Conservation (phyloP, 2,329 filamentous ascomycete species). For the Ascochyta pisi region DNA sequence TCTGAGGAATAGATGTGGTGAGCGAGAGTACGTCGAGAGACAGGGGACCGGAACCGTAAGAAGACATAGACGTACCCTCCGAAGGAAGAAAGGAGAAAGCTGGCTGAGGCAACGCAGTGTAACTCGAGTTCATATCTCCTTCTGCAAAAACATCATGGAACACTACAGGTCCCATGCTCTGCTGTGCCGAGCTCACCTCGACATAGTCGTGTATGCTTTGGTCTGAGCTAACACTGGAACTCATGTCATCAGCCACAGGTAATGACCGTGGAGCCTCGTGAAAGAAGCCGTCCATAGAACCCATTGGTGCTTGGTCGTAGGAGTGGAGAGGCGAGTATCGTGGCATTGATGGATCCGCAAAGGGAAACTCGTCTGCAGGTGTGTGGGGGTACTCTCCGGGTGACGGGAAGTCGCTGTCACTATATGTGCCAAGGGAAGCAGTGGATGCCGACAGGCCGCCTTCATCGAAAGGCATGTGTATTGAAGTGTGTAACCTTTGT, state of each 20-base stretch:
- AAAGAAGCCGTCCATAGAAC: slow-evolving; percentile 48
- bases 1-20: slow-evolving; percentile 52
- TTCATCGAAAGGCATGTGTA: slow-evolving; percentile 51
- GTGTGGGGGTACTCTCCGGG: slow-evolving; percentile 57
- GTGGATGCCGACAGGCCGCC: slow-evolving; percentile 53
- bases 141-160: slow-evolving; percentile 50
- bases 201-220: slow-evolving; percentile 54
- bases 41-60: slow-evolving; percentile 48
- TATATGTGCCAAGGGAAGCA: slow-evolving; percentile 55
- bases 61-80: slow-evolving; percentile 52
- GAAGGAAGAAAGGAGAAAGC: slow-evolving; percentile 50
- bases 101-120: slow-evolving; percentile 46
- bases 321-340: slow-evolving; percentile 43
- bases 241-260: slow-evolving; percentile 50
- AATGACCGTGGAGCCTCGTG: slow-evolving; percentile 46
- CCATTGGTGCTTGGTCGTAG: slow-evolving; percentile 45
- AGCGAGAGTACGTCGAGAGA: slow-evolving; percentile 48
- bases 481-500: slow-evolving; percentile 53
- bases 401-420: slow-evolving; percentile 57
- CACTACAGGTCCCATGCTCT: slow-evolving; percentile 44
- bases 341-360: slow-evolving; percentile 50
- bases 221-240: slow-evolving; percentile 56
- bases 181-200: slow-evolving; percentile 46
- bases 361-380: slow-evolving; percentile 53
- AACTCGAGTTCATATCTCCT: slow-evolving; percentile 49